Conservation (phyloP, 305 asterid species). For the Fraxinus velutina region DNA sequence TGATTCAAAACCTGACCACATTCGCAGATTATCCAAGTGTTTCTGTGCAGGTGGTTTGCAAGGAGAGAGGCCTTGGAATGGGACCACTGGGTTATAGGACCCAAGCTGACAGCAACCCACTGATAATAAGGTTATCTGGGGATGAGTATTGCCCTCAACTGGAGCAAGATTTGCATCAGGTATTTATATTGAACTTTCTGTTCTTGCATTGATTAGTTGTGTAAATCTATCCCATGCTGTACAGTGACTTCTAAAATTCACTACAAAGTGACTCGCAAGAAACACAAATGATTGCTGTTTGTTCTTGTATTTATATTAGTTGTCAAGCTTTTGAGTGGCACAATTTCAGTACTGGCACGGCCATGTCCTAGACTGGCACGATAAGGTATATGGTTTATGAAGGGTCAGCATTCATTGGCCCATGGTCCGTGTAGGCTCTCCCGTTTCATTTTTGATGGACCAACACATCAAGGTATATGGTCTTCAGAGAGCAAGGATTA, state of each 20-base stretch:
- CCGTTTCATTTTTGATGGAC: not conserved
- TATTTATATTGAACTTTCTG: slow-evolving; percentile 22
- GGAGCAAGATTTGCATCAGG: slow-evolving; percentile 55
- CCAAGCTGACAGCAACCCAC: slow-evolving; percentile 44
- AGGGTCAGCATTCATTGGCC: not conserved
- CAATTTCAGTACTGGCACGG: not conserved
- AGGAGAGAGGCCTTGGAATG: slow-evolving; percentile 93
- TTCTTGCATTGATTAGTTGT: not conserved
- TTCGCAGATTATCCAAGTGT: slow-evolving; percentile 21
- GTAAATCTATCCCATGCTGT: not conserved
- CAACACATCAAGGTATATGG: not conserved
- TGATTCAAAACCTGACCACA: slow-evolving; percentile 11
- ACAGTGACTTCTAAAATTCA: not conserved
- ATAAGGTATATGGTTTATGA: not conserved
- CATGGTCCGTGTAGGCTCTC: not conserved
- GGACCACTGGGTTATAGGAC: slow-evolving; percentile 57
- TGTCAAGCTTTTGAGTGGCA: not conserved
- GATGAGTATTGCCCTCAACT: slow-evolving; percentile 45
- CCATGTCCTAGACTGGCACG: not conserved
- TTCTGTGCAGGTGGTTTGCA: slow-evolving; percentile 74
- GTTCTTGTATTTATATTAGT: not conserved
- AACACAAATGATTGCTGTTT: not conserved
- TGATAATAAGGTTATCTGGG: slow-evolving; percentile 38
- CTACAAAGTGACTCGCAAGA: not conserved
- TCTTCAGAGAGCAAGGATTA: not conserved